These are phyloP conservation scores for Exsudoporus frostii DNA, from an alignment of 768 basidiomycete species.

Conservation along the genomic window DNA sequence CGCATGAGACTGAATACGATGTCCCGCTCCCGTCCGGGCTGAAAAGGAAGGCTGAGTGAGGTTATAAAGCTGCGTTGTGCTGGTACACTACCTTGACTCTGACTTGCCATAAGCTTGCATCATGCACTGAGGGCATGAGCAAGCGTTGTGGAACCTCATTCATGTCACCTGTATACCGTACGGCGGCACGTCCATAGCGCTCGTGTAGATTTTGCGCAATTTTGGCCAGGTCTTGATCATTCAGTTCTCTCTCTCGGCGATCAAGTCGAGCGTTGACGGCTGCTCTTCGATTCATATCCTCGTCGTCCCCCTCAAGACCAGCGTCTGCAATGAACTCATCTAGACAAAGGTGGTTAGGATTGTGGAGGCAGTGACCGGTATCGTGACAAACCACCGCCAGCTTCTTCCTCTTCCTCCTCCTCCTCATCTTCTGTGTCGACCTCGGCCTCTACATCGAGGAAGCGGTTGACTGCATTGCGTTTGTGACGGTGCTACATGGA, in stretches of 20 bases:
- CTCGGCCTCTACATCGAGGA: constrained; percentile 94
- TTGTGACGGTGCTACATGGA: constrained; percentile 58
- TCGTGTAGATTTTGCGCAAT: constrained; percentile 80
- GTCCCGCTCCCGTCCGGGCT: constrained; percentile 92
- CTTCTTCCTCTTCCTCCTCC: constrained; percentile 82
- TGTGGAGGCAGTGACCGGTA: neutral
- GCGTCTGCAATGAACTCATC: constrained; percentile 69
- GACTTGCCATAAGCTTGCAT: constrained; percentile 94
- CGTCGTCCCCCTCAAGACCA: constrained; percentile 65
- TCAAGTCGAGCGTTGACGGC: constrained; percentile 68
- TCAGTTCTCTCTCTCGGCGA: constrained; percentile 65
- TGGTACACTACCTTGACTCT: constrained; percentile 71
- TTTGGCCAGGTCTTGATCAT: constrained; percentile 76
- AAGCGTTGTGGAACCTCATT: constrained; percentile 90
- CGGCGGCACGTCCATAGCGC: constrained; percentile 67
- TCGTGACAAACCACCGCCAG: constrained; percentile 45
- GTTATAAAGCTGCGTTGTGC: neutral
- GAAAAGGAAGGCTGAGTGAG: constrained; percentile 4
- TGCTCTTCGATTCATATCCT: constrained; percentile 45
- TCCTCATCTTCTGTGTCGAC: constrained; percentile 98
- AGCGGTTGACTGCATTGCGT: constrained; percentile 64
- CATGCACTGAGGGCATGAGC: constrained; percentile 95
- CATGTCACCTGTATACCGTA: constrained; percentile 86
- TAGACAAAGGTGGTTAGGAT: constrained; percentile 27
- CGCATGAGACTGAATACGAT: constrained; percentile 94